These are phyloP conservation scores for Botryotinia narcissicola DNA, from an alignment of 2,329 filamentous ascomycete species.

Conservation along the genomic window DNA sequence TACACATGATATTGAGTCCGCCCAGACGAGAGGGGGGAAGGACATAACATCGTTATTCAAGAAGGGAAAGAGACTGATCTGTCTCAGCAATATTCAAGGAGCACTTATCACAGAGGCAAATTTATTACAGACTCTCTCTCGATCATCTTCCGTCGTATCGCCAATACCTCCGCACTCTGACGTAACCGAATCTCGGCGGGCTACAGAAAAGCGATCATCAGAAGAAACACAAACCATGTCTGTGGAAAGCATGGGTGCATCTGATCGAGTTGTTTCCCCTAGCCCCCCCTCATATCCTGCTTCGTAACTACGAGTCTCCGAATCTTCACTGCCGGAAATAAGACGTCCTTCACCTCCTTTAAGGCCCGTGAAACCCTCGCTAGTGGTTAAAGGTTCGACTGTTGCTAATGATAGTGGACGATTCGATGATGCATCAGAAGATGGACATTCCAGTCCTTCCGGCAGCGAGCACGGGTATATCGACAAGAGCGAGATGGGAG, in stretches of 20 bases:
- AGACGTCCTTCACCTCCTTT: background rate
- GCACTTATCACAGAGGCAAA: slow-evolving; percentile 66
- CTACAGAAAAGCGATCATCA: slow-evolving; percentile 22
- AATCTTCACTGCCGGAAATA: slow-evolving; percentile 24
- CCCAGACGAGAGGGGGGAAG: slow-evolving; percentile 33
- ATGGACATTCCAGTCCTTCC: slow-evolving; percentile 32
- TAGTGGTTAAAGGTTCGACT: slow-evolving; percentile 25
- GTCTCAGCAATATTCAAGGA: slow-evolving; percentile 61
- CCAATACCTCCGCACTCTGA: slow-evolving; percentile 51
- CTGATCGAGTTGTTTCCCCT: slow-evolving; percentile 27
- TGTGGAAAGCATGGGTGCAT: slow-evolving; percentile 36
- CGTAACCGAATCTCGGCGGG: slow-evolving; percentile 39
- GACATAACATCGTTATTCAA: slow-evolving; percentile 42
- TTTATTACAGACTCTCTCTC: slow-evolving; percentile 59
- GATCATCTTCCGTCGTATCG: slow-evolving; percentile 57
- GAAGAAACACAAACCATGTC: slow-evolving; percentile 37
- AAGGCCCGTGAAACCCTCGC: background rate
- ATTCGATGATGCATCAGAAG: slow-evolving; percentile 40
- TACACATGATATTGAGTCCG: slow-evolving; percentile 40
- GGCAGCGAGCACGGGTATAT: slow-evolving; percentile 26
- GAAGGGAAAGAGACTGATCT: slow-evolving; percentile 64
- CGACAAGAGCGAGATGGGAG: slow-evolving; percentile 27
- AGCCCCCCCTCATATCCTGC: slow-evolving; percentile 22
- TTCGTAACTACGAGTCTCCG: slow-evolving; percentile 27
- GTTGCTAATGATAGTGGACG: slow-evolving; percentile 35